Evolutionary conservation across 306 rosid species (phyloP).

Genomic region (Pachyrhizus erosus): DNA sequence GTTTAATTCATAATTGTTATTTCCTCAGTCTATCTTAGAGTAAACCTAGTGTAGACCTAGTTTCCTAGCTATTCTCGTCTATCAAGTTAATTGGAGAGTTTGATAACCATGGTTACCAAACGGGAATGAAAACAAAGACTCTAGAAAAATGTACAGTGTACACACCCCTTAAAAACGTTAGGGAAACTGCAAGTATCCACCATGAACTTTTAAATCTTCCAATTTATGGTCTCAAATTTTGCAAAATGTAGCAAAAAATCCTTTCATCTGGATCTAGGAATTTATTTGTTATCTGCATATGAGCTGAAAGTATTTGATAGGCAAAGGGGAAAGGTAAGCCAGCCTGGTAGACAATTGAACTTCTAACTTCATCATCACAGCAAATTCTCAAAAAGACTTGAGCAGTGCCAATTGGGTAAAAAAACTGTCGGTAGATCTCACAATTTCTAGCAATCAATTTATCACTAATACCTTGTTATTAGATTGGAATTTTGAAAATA

Average conservation of each 20-base stretch:
- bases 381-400: background rate
- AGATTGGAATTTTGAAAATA: background rate
- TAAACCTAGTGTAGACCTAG: too few species aligned
- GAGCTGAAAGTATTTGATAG: background rate
- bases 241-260: background rate
- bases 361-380: background rate
- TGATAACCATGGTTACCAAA: too few species aligned
- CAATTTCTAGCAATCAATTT: background rate
- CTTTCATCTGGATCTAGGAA: background rate
- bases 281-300: background rate
- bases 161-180: slow-evolving; percentile 6
- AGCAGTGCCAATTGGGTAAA: background rate
- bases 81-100: too few species aligned
- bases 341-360: background rate
- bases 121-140: background rate
- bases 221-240: slow-evolving; percentile 10
- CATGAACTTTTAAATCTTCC: slow-evolving; percentile 1
- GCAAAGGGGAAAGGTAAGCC: background rate
- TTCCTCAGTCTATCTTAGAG: too few species aligned
- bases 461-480: background rate
- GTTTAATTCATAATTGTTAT: too few species aligned
- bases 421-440: background rate
- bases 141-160: background rate
- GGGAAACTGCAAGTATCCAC: background rate
- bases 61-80: too few species aligned